phyloP scores from a whole-genome alignment of 2,329 filamentous ascomycete genomes.

The Aspergillus sclerotialis region DNA sequence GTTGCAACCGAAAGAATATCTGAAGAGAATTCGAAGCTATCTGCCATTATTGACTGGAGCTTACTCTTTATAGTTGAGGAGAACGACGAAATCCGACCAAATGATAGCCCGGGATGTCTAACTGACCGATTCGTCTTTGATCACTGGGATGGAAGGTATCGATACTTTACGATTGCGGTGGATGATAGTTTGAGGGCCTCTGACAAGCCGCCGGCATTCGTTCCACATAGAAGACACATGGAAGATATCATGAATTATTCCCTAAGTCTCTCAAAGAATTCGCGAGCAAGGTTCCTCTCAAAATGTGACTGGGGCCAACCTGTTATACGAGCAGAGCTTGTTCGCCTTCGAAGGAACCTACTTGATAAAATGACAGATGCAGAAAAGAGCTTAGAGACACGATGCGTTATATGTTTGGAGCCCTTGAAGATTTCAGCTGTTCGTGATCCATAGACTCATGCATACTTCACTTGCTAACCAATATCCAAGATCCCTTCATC shows the following conservation, averaged over 20 bases:
- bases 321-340: constrained; percentile 67
- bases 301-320: constrained; percentile 64
- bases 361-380: constrained; percentile 60
- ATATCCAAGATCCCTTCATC: constrained; percentile 55
- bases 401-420: constrained; percentile 67
- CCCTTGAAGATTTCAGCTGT: constrained; percentile 70
- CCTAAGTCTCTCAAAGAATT: constrained; percentile 63
- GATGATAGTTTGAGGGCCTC: constrained; percentile 25
- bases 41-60: constrained; percentile 39
- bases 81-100: constrained; percentile 41
- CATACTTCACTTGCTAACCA: constrained; percentile 10
- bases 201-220: constrained; percentile 26
- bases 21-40: constrained; percentile 2
- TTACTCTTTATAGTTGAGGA: constrained; percentile 28
- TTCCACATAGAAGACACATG: constrained; percentile 36
- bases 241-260: constrained; percentile 76
- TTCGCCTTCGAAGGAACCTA: constrained; percentile 74
- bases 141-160: constrained; percentile 49
- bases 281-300: constrained; percentile 41
- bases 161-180: constrained; percentile 46
- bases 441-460: constrained; percentile 31
- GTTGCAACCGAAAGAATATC: constrained; percentile 15
- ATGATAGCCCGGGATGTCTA: constrained; percentile 32
- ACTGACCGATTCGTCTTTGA: constrained; percentile 50
- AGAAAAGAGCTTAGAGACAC: constrained; percentile 38